phyloP scores from a whole-genome alignment of 352 stramenopile genomes.

The Sclerospora graminicola region DNA sequence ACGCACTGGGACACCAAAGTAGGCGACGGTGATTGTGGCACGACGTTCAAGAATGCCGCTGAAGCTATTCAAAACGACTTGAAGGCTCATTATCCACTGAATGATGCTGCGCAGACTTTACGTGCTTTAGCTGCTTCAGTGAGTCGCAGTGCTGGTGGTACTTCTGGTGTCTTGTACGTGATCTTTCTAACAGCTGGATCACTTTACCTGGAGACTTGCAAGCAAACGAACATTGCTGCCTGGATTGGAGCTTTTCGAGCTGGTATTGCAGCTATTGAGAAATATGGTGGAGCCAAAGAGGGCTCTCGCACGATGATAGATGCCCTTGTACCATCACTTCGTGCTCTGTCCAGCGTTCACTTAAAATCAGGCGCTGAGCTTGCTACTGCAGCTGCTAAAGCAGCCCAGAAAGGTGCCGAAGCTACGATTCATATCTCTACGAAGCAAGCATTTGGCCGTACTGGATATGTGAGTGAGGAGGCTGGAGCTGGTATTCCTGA shows the following conservation, averaged over 20 bases:
- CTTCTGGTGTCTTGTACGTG: constrained; percentile 90
- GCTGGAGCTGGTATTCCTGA: constrained; percentile 85
- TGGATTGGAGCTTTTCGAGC: constrained; percentile 50
- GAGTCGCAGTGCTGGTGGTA: constrained; percentile 85
- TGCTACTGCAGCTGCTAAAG: constrained; percentile 41
- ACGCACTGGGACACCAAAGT: constrained; percentile 94
- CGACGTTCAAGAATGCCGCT: constrained; percentile 91
- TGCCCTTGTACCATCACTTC: constrained; percentile 85
- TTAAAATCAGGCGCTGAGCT: constrained; percentile 18
- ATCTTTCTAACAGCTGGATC: constrained; percentile 85
- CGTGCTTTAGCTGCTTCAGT: constrained; percentile 54
- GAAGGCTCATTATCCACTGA: constrained; percentile 43
- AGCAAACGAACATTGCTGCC: constrained; percentile 18
- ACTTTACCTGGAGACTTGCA: constrained; percentile 35
- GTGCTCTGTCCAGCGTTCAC: constrained; percentile 23
- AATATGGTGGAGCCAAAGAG: constrained; percentile 90
- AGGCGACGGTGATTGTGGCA: constrained; percentile 95
- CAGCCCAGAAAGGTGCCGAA: constrained; percentile 84
- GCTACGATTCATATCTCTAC: constrained; percentile 85
- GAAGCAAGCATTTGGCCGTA: constrained; percentile 54
- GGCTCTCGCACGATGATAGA: constrained; percentile 97
- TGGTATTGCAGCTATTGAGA: constrained; percentile 74
- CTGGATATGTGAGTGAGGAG: constrained; percentile 87
- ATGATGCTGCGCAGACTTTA: constrained; percentile 44
- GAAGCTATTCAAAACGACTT: constrained; percentile 72